Conservation (phyloP, 768 basidiomycete genomes). For the Polyporus arcularius region DNA sequence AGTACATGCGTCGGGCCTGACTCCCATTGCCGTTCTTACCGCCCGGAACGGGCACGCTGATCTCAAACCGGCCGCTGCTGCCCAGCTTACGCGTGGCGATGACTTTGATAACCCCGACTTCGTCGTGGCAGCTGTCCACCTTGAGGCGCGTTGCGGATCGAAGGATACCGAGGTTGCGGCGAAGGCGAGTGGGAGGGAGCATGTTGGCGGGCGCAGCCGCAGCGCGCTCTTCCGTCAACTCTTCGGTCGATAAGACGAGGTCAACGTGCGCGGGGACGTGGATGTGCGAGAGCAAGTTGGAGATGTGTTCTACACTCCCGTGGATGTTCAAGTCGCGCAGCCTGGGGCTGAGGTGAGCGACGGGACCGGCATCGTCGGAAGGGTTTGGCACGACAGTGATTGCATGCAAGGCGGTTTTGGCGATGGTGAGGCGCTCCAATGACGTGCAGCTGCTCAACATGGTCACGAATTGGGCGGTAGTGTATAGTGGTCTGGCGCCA, state of each 20-base stretch:
- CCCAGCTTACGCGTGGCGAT: no score
- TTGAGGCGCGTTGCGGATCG: not conserved
- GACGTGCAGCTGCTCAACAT: no score
- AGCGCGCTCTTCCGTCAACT: not conserved
- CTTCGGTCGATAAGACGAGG: not conserved
- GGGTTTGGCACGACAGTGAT: not conserved
- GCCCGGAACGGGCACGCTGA: no score
- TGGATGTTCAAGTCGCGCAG: not conserved
- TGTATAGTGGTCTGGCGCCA: no score
- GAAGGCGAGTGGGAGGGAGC: not conserved
- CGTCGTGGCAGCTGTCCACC: not conserved
- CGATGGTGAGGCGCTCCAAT: no score
- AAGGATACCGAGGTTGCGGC: not conserved
- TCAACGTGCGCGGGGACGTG: not conserved
- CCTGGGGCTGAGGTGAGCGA: not conserved
- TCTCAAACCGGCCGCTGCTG: no score
- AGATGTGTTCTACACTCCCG: not conserved
- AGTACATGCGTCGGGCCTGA: no score
- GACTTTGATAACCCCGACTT: not conserved
- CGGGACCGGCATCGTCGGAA: not conserved
- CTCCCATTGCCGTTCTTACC: no score
- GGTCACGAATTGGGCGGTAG: no score
- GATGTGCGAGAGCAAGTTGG: not conserved
- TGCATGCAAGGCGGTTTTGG: not conserved
- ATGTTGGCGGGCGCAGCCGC: not conserved